phyloP scores from a whole-genome alignment of 164 flowering plant genomes.

The Euptelea pleiosperma region DNA sequence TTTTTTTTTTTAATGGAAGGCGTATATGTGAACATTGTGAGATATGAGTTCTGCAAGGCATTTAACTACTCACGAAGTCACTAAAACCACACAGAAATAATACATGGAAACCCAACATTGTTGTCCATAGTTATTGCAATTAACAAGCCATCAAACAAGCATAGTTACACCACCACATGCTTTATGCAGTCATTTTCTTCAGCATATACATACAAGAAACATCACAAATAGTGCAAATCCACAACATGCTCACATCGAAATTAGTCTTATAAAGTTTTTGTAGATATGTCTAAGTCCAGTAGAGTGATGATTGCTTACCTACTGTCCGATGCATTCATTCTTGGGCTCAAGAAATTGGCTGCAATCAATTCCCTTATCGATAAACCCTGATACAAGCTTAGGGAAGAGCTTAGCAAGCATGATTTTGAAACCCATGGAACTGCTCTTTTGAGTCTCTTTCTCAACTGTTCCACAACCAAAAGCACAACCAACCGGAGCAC shows the following conservation, averaged over 20 bases:
- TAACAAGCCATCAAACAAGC: no score
- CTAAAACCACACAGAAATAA: no score
- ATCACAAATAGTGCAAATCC: not conserved
- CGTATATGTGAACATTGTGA: no score
- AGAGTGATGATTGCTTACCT: conserved; percentile 8
- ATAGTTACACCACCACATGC: no score
- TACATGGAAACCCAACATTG: no score
- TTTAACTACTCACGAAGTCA: no score
- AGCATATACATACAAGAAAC: no score
- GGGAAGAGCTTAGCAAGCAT: conserved; percentile 79
- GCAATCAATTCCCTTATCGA: conserved; percentile 61
- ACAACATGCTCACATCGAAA: conserved; percentile 1
- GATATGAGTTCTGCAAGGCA: no score
- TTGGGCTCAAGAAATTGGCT: conserved; percentile 27
- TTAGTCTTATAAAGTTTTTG: conserved; percentile 7
- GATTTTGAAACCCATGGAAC: conserved; percentile 81
- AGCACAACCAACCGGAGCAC: conserved; percentile 53
- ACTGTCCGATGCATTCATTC: conserved; percentile 15
- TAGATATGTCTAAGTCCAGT: conserved; percentile 4
- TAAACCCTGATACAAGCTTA: conserved; percentile 65
- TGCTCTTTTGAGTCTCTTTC: conserved; percentile 26
- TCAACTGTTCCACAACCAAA: conserved; percentile 13
- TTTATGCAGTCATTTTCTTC: no score
- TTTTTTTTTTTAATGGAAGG: no score
- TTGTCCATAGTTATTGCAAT: no score